phyloP scores from a whole-genome alignment of 768 basidiomycete species.

The Thelephora aurantiotincta region DNA sequence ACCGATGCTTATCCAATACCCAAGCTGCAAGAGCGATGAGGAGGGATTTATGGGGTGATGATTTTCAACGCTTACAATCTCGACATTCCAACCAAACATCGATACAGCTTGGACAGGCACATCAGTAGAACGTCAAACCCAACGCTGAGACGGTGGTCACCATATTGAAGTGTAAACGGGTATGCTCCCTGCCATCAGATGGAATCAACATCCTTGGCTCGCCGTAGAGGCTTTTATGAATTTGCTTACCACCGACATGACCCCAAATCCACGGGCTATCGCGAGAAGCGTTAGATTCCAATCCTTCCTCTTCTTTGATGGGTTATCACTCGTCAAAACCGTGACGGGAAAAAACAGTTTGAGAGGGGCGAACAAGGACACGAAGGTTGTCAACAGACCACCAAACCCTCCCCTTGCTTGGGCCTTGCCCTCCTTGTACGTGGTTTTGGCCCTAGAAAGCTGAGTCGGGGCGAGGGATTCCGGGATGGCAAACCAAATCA shows the following conservation, averaged over 20 bases:
- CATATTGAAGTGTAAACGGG: constrained; percentile 51
- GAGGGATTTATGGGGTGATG: constrained; percentile 31
- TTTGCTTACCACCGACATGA: constrained; percentile 31
- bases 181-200: constrained; percentile 33
- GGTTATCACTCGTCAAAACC: constrained; percentile 18
- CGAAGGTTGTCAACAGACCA: constrained; percentile 50
- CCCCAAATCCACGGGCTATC: constrained; percentile 30
- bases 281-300: constrained; percentile 61
- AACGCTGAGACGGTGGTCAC: not conserved
- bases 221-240: too few species aligned
- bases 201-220: too few species aligned
- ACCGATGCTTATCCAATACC: too few species aligned
- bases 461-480: constrained; percentile 54
- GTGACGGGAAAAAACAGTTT: constrained; percentile 54
- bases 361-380: constrained; percentile 57
- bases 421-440: constrained; percentile 21
- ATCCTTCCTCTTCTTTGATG: constrained; percentile 30
- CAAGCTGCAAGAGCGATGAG: constrained; percentile 58
- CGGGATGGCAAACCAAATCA: constrained; percentile 53
- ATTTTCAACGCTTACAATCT: constrained; percentile 14
- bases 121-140: not conserved
- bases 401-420: constrained; percentile 15
- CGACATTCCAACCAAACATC: constrained; percentile 53
- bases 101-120: constrained; percentile 17
- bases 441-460: constrained; percentile 25